These are phyloP conservation scores for Candida sp. DNA, from an alignment of 1,139 yeast species.

Conservation along the genomic window DNA sequence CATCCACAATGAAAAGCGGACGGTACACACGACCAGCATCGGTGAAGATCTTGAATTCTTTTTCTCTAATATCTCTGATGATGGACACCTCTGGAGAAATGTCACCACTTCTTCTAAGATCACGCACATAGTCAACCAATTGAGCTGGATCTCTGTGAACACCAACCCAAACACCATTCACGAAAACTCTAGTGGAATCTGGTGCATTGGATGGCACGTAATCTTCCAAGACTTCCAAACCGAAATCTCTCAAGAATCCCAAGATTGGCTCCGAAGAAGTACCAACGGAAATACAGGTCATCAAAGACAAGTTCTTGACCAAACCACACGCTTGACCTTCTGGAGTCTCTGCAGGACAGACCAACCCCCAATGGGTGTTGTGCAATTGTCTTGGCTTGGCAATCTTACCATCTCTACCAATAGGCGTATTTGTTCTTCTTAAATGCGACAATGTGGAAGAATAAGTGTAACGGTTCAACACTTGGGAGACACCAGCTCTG, in stretches of 20 bases:
- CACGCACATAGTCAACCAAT: conserved; percentile 88
- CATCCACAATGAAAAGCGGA: conserved; percentile 91
- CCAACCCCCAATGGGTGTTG: conserved; percentile 99
- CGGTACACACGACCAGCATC: conserved; percentile 99
- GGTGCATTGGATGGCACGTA: conserved; percentile 94
- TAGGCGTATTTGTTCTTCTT: conserved; percentile 98
- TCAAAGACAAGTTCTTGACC: conserved; percentile 92
- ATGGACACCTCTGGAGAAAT: conserved; percentile 96
- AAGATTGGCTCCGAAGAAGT: conserved; percentile 96
- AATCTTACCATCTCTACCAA: conserved; percentile 98
- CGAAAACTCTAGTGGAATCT: conserved; percentile 92
- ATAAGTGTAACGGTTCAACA: conserved; percentile 95
- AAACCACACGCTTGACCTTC: conserved; percentile 99
- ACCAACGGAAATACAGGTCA: conserved; percentile 99
- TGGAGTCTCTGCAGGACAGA: conserved; percentile 99
- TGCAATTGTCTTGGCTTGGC: conserved; percentile 99
- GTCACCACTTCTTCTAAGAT: conserved; percentile 94
- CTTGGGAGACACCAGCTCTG: conserved; percentile 99
- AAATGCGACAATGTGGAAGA: conserved; percentile 97
- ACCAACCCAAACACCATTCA: conserved; percentile 99
- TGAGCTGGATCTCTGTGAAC: conserved; percentile 96
- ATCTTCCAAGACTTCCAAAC: conserved; percentile 97
- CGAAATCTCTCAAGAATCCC: conserved; percentile 98
- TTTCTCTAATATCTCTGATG: conserved; percentile 95
- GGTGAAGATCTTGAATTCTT: conserved; percentile 93